Conservation (phyloP, 148 eudicot species). For the Pharnaceum exiguum region DNA sequence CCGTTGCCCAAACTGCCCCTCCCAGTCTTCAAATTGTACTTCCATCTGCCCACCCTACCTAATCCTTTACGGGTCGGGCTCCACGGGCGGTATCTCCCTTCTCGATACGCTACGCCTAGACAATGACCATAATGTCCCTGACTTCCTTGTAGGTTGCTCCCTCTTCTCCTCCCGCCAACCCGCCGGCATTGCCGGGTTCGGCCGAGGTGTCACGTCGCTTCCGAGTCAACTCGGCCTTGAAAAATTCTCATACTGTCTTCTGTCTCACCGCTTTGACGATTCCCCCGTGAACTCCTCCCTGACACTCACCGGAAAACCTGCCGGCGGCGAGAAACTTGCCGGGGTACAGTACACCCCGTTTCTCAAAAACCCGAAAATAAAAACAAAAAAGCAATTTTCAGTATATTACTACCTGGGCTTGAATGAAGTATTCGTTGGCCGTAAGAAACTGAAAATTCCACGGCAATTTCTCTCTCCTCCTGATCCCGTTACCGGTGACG, state of each 20-base stretch:
- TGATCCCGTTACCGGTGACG: conserved; percentile 21
- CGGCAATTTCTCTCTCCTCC: conserved; percentile 16
- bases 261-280: conserved; percentile 34
- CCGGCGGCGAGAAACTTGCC: conserved; percentile 20
- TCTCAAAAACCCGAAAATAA: conserved; percentile 22
- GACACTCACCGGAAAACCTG: conserved; percentile 8
- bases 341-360: conserved; percentile 33
- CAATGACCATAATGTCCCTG: conserved; percentile 12
- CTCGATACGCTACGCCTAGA: conserved; percentile 30
- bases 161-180: conserved; percentile 36
- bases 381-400: neutral
- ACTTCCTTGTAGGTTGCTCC: conserved; percentile 45
- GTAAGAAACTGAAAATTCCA: conserved; percentile 23
- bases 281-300: conserved; percentile 15
- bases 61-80: conserved; percentile 36
- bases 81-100: conserved; percentile 36
- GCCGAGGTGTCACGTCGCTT: conserved; percentile 36
- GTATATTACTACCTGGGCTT: conserved; percentile 32
- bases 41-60: conserved; percentile 42
- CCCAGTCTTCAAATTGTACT: conserved; percentile 16
- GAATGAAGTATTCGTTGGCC: conserved; percentile 26
- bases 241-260: conserved; percentile 41
- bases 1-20: conserved; percentile 28
- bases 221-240: conserved; percentile 40
- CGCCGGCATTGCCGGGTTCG: conserved; percentile 51